Conservation (phyloP, 2,329 filamentous ascomycete species). For the Venturia oleaginea region DNA sequence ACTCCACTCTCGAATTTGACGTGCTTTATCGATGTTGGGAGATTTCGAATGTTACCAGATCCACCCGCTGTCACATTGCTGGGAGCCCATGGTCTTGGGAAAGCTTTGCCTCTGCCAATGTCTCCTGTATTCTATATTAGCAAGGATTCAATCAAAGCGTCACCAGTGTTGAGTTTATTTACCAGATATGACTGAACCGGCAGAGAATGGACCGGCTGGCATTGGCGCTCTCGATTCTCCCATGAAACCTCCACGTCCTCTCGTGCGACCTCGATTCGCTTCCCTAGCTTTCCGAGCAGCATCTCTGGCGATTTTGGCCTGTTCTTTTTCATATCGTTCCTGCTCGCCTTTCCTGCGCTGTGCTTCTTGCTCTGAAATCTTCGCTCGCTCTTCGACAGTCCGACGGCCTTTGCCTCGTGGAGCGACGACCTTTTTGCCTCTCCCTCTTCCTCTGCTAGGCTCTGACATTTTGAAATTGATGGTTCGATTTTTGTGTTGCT, state of each 20-base stretch:
- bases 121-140: conserved; percentile 3
- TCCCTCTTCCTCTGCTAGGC: conserved; percentile 1
- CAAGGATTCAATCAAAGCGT: not conserved
- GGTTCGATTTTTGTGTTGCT: not conserved
- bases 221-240: conserved; percentile 5
- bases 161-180: not conserved
- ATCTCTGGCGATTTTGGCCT: not conserved
- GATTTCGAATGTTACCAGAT: not conserved
- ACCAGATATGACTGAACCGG: conserved; percentile 9
- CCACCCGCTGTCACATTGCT: not conserved
- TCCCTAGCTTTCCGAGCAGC: not conserved
- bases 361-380: conserved; percentile 5
- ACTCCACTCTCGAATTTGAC: not conserved
- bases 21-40: conserved; percentile 1
- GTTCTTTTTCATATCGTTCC: conserved; percentile 2
- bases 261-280: conserved; percentile 2
- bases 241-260: conserved; percentile 15
- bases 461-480: not conserved
- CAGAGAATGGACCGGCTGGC: conserved; percentile 8
- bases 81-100: conserved; percentile 11
- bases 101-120: conserved; percentile 7
- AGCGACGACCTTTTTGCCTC: conserved; percentile 12
- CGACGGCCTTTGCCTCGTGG: conserved; percentile 13
- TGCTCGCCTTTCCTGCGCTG: conserved; percentile 1
- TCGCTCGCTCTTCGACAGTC: conserved; percentile 8